These are phyloP conservation scores for Hondaea fermentalgiana DNA, from an alignment of 108 stramenopile species.

Conservation along the genomic window DNA sequence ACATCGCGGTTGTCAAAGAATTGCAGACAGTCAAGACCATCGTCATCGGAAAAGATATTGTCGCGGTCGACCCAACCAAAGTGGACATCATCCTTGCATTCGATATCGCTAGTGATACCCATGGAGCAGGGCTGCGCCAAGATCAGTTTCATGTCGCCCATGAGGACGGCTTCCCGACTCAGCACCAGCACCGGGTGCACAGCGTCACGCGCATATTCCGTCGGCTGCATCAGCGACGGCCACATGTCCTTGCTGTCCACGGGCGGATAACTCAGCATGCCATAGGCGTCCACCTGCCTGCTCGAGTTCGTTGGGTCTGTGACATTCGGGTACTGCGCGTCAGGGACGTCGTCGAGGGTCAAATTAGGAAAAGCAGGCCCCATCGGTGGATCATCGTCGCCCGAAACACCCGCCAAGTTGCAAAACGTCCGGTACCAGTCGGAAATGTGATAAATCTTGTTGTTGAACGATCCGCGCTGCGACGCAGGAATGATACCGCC, in stretches of 20 bases:
- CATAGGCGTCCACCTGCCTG: neutral
- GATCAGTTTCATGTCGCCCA: conserved; percentile 6
- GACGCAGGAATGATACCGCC: neutral
- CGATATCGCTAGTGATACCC: neutral
- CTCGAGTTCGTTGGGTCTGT: neutral
- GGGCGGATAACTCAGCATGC: neutral
- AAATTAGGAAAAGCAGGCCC: neutral
- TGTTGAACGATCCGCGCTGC: neutral
- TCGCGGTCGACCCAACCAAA: conserved; percentile 1
- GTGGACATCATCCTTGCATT: neutral
- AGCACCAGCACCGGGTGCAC: neutral
- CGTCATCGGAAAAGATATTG: neutral
- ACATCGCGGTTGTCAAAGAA: neutral
- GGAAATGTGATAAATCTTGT: neutral
- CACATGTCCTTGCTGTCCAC: neutral
- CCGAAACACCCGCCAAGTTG: neutral
- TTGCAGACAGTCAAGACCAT: neutral
- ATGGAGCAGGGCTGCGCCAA: conserved; percentile 16
- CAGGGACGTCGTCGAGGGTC: neutral
- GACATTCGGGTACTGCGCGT: neutral
- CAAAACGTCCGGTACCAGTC: conserved; percentile 19
- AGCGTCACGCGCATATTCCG: neutral
- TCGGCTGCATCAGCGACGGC: conserved; percentile 5
- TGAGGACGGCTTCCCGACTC: neutral
- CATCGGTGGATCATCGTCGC: neutral